These are phyloP conservation scores for Phytopythium sindhum DNA, from an alignment of 352 stramenopile species.

Conservation along the genomic window DNA sequence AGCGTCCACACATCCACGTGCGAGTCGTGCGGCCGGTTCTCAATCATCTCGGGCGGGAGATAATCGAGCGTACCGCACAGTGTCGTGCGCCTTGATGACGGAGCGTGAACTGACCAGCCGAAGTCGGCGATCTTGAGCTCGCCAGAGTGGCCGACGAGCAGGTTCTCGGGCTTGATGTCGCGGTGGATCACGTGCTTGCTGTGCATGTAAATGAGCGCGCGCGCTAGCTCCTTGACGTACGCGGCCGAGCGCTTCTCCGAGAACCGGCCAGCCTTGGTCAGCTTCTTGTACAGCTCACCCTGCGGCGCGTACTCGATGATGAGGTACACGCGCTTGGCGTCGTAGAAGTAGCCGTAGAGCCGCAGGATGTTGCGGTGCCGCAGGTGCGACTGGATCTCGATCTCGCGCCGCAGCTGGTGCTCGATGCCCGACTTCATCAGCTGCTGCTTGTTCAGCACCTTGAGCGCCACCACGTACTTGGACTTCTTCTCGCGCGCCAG, in stretches of 20 bases:
- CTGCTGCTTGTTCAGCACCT: constrained; percentile 98
- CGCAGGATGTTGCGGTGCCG: constrained; percentile 96
- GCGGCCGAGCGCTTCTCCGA: constrained; percentile 89
- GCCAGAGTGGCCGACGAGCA: constrained; percentile 92
- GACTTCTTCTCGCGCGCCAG: constrained; percentile 96
- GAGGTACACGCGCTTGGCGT: constrained; percentile 98
- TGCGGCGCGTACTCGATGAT: constrained; percentile 99
- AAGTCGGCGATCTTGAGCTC: constrained; percentile 99
- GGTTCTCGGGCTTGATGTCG: constrained; percentile 99
- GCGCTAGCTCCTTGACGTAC: constrained; percentile 95
- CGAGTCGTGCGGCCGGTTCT: constrained; percentile 96
- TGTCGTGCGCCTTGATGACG: constrained; percentile 95
- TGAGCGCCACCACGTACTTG: constrained; percentile 99
- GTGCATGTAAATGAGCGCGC: constrained; percentile 97
- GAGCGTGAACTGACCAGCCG: constrained; percentile 99
- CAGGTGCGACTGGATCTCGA: constrained; percentile 99
- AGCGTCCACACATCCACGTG: constrained; percentile 97
- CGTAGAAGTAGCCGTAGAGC: constrained; percentile 99
- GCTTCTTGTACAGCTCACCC: constrained; percentile 98
- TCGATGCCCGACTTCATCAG: constrained; percentile 97
- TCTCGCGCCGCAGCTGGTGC: constrained; percentile 98
- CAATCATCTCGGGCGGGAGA: constrained; percentile 99
- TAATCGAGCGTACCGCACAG: constrained; percentile 99
- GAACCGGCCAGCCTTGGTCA: constrained; percentile 91
- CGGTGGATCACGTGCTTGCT: constrained; percentile 99